A percentile compares a stretch with the other conserved stretches of the same genome.
phyloP scores from a whole-genome alignment of 371 early-diverging fungal species.

The Haplosporangium sp. region DNA sequence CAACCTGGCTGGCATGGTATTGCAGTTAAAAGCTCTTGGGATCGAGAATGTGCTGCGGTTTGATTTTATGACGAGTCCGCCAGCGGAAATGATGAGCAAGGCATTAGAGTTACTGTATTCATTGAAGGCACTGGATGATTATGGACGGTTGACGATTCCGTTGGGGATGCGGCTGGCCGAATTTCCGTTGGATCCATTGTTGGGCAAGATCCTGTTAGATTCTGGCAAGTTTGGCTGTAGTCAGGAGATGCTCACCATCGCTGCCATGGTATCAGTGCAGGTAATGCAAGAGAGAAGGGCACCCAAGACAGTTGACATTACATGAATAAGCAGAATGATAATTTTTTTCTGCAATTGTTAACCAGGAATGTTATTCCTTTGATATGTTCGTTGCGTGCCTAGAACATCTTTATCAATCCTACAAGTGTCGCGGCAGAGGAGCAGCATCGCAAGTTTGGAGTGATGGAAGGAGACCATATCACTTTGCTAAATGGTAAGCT shows the following conservation, averaged over 20 bases:
- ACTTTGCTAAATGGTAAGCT: slow-evolving; percentile 72
- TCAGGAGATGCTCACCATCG: slow-evolving; percentile 84
- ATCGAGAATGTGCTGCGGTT: slow-evolving; percentile 94
- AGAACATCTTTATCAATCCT: slow-evolving; percentile 74
- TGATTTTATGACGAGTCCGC: slow-evolving; percentile 79
- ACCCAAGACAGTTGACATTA: background rate
- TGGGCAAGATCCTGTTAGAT: slow-evolving; percentile 78
- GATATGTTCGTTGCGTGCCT: background rate
- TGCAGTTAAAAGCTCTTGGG: slow-evolving; percentile 91
- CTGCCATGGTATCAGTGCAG: slow-evolving; percentile 86
- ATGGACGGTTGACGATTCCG: slow-evolving; percentile 80
- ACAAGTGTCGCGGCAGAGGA: slow-evolving; percentile 65
- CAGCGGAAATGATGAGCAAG: slow-evolving; percentile 71
- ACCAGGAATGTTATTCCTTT: background rate
- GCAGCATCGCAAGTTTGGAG: slow-evolving; percentile 78
- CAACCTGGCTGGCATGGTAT: slow-evolving; percentile 87
- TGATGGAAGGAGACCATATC: slow-evolving; percentile 87
- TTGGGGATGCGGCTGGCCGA: slow-evolving; percentile 85
- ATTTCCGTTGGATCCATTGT: slow-evolving; percentile 82
- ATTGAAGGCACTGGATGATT: slow-evolving; percentile 62
- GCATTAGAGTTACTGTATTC: slow-evolving; percentile 57
- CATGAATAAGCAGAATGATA: too few relatives aligned
- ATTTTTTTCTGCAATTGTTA: background rate
- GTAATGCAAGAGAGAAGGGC: slow-evolving; percentile 29
- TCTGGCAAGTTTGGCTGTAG: slow-evolving; percentile 75